Evolutionary conservation across 1,284 basidiomycete genomes (phyloP), one percentile per base, ranked within the genome.

Genomic region (Puccinia hordei): DNA sequence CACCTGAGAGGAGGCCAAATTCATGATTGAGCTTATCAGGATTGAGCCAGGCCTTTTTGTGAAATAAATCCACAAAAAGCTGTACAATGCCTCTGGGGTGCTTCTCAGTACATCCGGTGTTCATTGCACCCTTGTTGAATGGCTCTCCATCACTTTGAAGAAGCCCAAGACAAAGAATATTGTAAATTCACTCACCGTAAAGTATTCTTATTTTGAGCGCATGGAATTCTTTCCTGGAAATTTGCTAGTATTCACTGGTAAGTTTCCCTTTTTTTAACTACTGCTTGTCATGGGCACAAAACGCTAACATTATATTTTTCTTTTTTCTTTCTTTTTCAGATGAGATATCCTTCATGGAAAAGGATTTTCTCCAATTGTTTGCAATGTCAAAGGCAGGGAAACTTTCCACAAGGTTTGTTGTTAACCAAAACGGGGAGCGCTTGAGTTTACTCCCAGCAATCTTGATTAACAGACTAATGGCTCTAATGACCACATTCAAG

Each of bases 211-310:
- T 44, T n/a, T 71, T 46, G 51, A 49, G 22, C 44, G n/a, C n/a
- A n/a, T n/a, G n/a, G n/a, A n/a, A n/a, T n/a, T n/a, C n/a, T n/a
- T n/a, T n/a, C n/a, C n/a, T 71, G 44, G 68, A 53, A 2, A 15
- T 30, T 17, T 61, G 30, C 33, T 71, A n/a, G 68, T 71, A 17
- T 71, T 71, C 30, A 71, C 51, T 30, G 68, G 68, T 71, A 46
- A 27, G 68, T 71, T n/a, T n/a, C n/a, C n/a, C 35, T 9, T 71
- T 71, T 33, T 46, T 17, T 51, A 53, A 53, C 9, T 17, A 53
- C 30, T 17, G 30, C 33, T 24, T 61, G n/a, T n/a, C n/a, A n/a
- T n/a, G n/a, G n/a, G n/a, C n/a, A n/a, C n/a, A 8, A 35, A 61
- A 12, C 57, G 30, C 12, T 61, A 61, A 61, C 24, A 61, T 35